Conservation (phyloP, 352 stramenopile genomes). For the Phytopythium chamaehyphon region DNA sequence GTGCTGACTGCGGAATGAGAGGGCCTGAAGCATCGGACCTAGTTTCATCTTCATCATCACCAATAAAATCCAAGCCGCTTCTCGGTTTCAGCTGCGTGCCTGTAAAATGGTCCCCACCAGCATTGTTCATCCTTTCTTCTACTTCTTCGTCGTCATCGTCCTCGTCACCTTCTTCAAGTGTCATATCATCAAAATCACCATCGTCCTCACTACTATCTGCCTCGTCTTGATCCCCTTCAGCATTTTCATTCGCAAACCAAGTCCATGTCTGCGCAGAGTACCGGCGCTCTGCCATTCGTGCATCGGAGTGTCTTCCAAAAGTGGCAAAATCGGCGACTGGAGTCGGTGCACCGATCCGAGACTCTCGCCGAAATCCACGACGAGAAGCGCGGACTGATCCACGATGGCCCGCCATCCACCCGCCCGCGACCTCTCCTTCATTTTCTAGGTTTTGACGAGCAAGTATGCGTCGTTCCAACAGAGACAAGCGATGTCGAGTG, state of each 20-base stretch:
- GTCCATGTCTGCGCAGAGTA: conserved; percentile 53
- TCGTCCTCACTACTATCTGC: conserved; percentile 9
- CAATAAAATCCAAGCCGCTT: neutral
- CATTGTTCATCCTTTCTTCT: neutral
- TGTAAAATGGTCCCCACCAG: neutral
- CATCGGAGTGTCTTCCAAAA: conserved; percentile 47
- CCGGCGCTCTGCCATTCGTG: conserved; percentile 41
- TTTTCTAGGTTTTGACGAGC: neutral
- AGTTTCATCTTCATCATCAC: neutral
- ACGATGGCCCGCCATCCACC: neutral
- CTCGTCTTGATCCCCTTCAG: conserved; percentile 10
- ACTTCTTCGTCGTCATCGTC: conserved; percentile 18
- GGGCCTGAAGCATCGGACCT: conserved; percentile 2
- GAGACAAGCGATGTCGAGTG: conserved; percentile 5
- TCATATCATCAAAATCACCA: conserved; percentile 10
- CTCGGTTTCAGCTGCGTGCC: neutral
- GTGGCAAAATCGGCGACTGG: conserved; percentile 15
- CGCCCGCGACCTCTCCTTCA: neutral
- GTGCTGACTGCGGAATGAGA: conserved; percentile 3
- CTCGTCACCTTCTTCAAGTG: conserved; percentile 13
- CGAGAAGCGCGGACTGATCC: neutral
- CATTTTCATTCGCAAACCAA: conserved; percentile 23
- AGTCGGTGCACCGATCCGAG: conserved; percentile 33
- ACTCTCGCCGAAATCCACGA: conserved; percentile 19
- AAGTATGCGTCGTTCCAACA: conserved; percentile 4